A percentile compares a stretch with the other conserved stretches of the same genome.
phyloP scores from a whole-genome alignment of 2,329 filamentous ascomycete species.

The Neurospora sp. region DNA sequence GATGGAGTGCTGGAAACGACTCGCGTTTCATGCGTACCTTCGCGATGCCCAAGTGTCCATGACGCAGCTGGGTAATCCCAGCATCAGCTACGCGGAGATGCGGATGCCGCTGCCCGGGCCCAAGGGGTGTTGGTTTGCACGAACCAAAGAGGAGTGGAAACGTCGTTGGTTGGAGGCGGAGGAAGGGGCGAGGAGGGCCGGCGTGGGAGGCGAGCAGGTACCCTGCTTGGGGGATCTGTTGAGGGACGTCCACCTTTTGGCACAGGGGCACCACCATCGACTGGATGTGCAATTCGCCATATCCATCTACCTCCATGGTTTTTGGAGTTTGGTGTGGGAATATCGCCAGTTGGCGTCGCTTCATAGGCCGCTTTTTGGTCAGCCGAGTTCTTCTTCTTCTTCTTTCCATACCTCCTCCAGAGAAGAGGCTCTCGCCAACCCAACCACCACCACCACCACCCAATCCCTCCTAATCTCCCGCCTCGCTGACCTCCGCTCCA shows the following conservation, averaged over 20 bases:
- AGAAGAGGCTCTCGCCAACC: slow-evolving; percentile 16
- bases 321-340: slow-evolving; percentile 57
- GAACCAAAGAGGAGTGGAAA: slow-evolving; percentile 56
- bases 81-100: slow-evolving; percentile 60
- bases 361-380: slow-evolving; percentile 22
- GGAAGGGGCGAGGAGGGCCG: too few relatives aligned
- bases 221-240: slow-evolving; percentile 47
- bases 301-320: slow-evolving; percentile 52
- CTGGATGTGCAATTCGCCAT: slow-evolving; percentile 48
- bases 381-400: not conserved
- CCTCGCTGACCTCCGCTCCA: slow-evolving; percentile 52
- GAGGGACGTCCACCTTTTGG: slow-evolving; percentile 43
- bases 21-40: slow-evolving; percentile 55
- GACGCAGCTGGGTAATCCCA: slow-evolving; percentile 51
- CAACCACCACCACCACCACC: not conserved
- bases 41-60: slow-evolving; percentile 60
- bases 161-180: slow-evolving; percentile 38
- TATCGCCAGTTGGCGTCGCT: slow-evolving; percentile 49
- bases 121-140: slow-evolving; percentile 55
- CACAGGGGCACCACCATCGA: slow-evolving; percentile 31
- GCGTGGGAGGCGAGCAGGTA: slow-evolving; percentile 22
- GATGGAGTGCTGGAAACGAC: slow-evolving; percentile 55
- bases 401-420: slow-evolving; percentile 19
- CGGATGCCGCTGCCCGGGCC: slow-evolving; percentile 54
- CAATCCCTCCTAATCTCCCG: slow-evolving; percentile 36